These are phyloP conservation scores for Scolecobasidium constrictum DNA, from an alignment of 2,329 filamentous ascomycete species.

Conservation along the genomic window DNA sequence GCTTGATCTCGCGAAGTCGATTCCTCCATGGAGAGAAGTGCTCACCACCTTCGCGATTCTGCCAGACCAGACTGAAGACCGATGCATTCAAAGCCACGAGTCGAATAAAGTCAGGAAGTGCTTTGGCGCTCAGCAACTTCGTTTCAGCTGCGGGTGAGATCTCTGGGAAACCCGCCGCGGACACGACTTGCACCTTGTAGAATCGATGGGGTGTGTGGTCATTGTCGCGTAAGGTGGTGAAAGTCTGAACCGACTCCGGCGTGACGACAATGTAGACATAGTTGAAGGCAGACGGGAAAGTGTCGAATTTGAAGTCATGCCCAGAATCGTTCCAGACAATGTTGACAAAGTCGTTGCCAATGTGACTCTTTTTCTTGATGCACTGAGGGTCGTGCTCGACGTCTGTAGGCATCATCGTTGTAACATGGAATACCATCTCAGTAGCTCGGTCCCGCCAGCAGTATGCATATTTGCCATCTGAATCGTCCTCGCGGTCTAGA, in stretches of 20 bases:
- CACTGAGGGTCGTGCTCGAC: conserved; percentile 63
- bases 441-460: conserved; percentile 93
- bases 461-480: conserved; percentile 79
- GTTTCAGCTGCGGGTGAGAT: conserved; percentile 82
- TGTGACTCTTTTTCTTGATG: conserved; percentile 82
- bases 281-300: conserved; percentile 90
- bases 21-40: conserved; percentile 84
- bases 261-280: conserved; percentile 95
- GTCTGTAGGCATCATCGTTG: conserved; percentile 94
- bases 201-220: conserved; percentile 41
- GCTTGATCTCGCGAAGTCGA: conserved; percentile 73
- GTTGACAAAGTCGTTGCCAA: conserved; percentile 96
- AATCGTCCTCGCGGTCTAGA: conserved; percentile 64
- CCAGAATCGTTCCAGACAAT: conserved; percentile 97
- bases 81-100: conserved; percentile 86
- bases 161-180: conserved; percentile 78
- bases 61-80: conserved; percentile 89
- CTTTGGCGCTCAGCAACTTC: conserved; percentile 77
- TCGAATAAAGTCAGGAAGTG: conserved; percentile 75
- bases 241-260: conserved; percentile 69
- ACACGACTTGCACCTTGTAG: conserved; percentile 84
- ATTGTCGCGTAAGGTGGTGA: conserved; percentile 42
- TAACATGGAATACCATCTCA: conserved; percentile 91
- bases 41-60: conserved; percentile 63
- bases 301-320: conserved; percentile 77